Conservation (phyloP, 2,329 filamentous ascomycete species). For the Colletotrichum viniferum region DNA sequence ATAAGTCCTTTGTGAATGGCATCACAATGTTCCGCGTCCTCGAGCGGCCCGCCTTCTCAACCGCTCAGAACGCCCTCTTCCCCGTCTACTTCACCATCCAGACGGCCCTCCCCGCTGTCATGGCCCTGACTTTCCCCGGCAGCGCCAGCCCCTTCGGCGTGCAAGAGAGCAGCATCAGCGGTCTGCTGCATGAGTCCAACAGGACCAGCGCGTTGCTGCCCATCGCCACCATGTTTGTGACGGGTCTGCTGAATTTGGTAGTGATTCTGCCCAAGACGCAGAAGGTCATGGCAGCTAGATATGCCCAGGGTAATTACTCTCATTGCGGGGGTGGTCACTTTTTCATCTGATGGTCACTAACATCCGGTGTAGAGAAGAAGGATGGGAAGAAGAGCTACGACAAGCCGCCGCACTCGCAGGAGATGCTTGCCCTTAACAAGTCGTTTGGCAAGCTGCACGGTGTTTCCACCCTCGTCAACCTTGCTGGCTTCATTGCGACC, state of each 20-base stretch:
- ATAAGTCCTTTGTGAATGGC: constrained; percentile 74
- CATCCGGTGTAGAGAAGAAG: constrained; percentile 65
- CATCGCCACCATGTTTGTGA: constrained; percentile 71
- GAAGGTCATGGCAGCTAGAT: constrained; percentile 74
- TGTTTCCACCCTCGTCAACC: constrained; percentile 78
- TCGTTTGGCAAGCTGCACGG: constrained; percentile 82
- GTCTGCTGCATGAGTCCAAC: constrained; percentile 65
- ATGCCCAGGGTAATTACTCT: constrained; percentile 72
- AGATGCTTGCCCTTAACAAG: constrained; percentile 83
- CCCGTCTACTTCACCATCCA: constrained; percentile 90
- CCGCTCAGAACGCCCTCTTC: constrained; percentile 81
- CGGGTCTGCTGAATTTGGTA: constrained; percentile 71
- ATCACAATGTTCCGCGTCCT: constrained; percentile 79
- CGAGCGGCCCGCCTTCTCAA: constrained; percentile 79
- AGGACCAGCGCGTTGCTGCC: constrained; percentile 70
- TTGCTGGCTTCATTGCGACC: constrained; percentile 71
- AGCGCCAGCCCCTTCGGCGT: constrained; percentile 50
- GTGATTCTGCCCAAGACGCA: constrained; percentile 78
- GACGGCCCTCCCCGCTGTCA: constrained; percentile 71
- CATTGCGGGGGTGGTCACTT: no score
- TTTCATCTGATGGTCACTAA: background rate
- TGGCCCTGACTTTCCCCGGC: constrained; percentile 84
- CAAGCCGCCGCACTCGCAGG: constrained; percentile 76
- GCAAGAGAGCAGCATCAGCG: constrained; percentile 48
- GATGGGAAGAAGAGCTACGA: constrained; percentile 91